Base-by-base conservation (phyloP, 495 filamentous ascomycete species). In the Penicillium desertorum region DNA sequence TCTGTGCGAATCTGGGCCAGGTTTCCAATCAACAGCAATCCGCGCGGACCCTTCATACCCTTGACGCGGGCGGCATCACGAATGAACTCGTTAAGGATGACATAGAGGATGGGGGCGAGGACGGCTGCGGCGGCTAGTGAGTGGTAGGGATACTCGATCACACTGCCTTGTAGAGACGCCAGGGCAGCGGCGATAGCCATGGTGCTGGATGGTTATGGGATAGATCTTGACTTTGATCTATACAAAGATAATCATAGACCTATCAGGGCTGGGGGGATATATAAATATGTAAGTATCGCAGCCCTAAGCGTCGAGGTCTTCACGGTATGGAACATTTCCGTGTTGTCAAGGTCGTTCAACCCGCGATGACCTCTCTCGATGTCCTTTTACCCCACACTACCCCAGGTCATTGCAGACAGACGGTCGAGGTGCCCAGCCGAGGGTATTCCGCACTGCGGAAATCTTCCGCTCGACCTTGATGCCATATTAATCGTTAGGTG, bases 21-120 rank as follows among this genome's bases (percentile, higher is more conserved):
- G 58, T 86, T 87, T n/a, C 84, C 84, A 43, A 88, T 78, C 42
- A 88, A 60, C 1, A 83, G 84, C 58, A 81, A 70, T 1, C 84
- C 83, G 11, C 64, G 67, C 1, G 85, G 84, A 5, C 85, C 84
- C 14, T 70, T 71, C 50, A 88, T 73, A 17, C 77, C 76, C 1
- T 74, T 63, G 1, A 86, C 74, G 39, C 82, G 76, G 29, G 75
- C 72, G 10, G 74, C 73, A 16, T 68, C 56, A 10, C 82, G 82
- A 51, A 76, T 63, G 45, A 81, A 70, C 57, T 86, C 82, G 64
- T 83, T 85, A 8, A 71, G 50, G 12, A 82, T 54, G 45, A 85
- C 52, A 63, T 82, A 85, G 43, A 76, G 47, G 17, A 78, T 19
- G 1, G 73, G 73, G 10, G 72, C 29, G 6, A 74, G 2, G 54